These are phyloP conservation scores for Arthroderma sp. DNA, from an alignment of 2,329 filamentous ascomycete species.

Conservation along the genomic window DNA sequence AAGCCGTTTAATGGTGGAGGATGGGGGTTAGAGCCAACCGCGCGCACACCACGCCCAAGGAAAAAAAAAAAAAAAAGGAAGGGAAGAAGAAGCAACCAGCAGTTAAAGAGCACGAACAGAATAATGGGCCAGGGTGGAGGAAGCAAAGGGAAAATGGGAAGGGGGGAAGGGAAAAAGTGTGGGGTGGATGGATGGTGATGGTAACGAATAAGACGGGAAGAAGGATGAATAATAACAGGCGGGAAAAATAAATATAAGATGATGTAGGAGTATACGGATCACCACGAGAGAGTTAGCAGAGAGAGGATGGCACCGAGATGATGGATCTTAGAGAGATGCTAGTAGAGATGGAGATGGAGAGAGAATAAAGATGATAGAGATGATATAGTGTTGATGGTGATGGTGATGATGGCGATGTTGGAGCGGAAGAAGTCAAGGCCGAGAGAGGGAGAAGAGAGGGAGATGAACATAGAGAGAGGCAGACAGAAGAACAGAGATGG, in stretches of 20 bases:
- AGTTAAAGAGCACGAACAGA: too few species aligned
- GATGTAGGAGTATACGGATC: slow-evolving; percentile 3
- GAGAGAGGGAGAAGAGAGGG: not conserved
- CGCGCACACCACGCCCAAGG: too few species aligned
- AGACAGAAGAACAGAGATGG: not conserved
- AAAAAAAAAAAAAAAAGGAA: too few species aligned
- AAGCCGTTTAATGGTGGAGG: too few species aligned
- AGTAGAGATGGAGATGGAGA: not conserved
- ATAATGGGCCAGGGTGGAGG: slow-evolving; percentile 1
- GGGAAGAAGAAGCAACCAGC: too few species aligned
- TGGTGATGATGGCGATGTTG: not conserved
- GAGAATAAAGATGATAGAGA: not conserved
- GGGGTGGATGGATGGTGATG: not conserved
- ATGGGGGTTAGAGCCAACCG: too few species aligned
- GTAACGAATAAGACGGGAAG: not conserved
- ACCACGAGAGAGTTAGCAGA: too few species aligned
- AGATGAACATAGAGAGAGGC: not conserved
- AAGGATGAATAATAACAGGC: not conserved
- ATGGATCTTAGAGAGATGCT: not conserved
- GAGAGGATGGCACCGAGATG: not conserved
- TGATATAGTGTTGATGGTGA: not conserved
- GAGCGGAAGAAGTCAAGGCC: not conserved
- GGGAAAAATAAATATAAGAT: slow-evolving; percentile 1
- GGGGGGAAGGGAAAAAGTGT: not conserved
- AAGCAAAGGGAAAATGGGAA: not conserved